A percentile compares a stretch with the other conserved stretches of the same genome.
Evolutionary conservation across 2,329 filamentous ascomycete genomes (phyloP).

Genomic region (Chaetomium strumarium): DNA sequence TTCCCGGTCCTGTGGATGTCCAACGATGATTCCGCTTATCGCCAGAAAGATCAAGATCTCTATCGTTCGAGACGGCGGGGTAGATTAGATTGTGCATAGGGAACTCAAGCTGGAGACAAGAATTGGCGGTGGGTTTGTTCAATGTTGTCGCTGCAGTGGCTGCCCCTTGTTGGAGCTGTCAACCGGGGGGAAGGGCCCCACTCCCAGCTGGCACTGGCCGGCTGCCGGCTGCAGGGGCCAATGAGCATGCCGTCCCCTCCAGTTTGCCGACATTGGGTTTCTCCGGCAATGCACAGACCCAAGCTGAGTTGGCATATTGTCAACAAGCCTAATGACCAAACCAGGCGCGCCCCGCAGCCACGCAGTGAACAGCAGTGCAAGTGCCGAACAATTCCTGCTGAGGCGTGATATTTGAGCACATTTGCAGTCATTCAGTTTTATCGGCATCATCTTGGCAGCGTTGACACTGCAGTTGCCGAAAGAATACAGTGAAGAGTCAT

Average conservation of each 20-base stretch:
- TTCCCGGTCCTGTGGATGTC: background rate
- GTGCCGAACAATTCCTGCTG: background rate
- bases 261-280: conserved; percentile 15
- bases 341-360: conserved; percentile 9
- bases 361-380: background rate
- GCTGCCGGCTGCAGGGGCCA: conserved; percentile 10
- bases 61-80: background rate
- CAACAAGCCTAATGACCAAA: conserved; percentile 19
- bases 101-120: no score
- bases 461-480: background rate
- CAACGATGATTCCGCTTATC: background rate
- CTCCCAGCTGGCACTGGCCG: conserved; percentile 14
- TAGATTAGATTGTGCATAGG: background rate
- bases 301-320: conserved; percentile 18
- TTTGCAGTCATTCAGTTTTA: background rate
- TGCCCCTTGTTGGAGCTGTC: conserved; percentile 1
- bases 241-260: conserved; percentile 16
- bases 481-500: no score
- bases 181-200: background rate
- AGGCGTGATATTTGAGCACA: background rate
- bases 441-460: background rate
- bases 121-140: background rate
- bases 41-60: background rate
- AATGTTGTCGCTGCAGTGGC: conserved; percentile 1
- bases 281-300: conserved; percentile 21